These are phyloP conservation scores for Solanum aculeatissimum DNA, from an alignment of 305 asterid species.

Conservation along the genomic window DNA sequence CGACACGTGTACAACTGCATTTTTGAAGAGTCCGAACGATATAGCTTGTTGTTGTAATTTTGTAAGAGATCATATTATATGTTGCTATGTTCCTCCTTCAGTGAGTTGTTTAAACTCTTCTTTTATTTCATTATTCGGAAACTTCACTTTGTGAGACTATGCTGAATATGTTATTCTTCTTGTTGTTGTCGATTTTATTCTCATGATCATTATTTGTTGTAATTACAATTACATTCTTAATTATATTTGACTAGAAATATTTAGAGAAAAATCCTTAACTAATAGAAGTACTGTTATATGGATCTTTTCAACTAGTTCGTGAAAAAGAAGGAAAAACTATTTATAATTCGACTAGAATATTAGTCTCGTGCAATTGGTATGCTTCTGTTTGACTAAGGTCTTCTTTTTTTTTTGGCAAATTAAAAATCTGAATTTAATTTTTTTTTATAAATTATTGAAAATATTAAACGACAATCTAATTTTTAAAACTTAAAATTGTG, in stretches of 20 bases:
- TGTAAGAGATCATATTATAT: neutral
- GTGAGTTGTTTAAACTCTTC: neutral
- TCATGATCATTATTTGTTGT: neutral
- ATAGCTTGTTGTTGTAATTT: neutral
- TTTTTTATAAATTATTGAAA: too few species aligned
- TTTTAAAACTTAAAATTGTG: neutral
- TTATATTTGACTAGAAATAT: neutral
- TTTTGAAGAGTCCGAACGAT: fast-evolving
- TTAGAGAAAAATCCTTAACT: neutral
- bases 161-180: fast-evolving
- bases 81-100: neutral
- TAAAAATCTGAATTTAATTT: too few species aligned
- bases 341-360: too few species aligned
- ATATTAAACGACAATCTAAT: neutral
- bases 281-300: neutral
- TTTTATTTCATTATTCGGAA: too few species aligned
- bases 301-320: neutral
- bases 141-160: too few species aligned
- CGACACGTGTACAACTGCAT: fast-evolving
- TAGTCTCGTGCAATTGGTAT: too few species aligned
- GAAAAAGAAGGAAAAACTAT: too few species aligned
- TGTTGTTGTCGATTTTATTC: neutral
- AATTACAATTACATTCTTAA: neutral
- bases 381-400: too few species aligned
- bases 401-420: too few species aligned